Evolutionary conservation across 352 stramenopile genomes (phyloP).

Genomic region (Globisporangium paroecandrum): DNA sequence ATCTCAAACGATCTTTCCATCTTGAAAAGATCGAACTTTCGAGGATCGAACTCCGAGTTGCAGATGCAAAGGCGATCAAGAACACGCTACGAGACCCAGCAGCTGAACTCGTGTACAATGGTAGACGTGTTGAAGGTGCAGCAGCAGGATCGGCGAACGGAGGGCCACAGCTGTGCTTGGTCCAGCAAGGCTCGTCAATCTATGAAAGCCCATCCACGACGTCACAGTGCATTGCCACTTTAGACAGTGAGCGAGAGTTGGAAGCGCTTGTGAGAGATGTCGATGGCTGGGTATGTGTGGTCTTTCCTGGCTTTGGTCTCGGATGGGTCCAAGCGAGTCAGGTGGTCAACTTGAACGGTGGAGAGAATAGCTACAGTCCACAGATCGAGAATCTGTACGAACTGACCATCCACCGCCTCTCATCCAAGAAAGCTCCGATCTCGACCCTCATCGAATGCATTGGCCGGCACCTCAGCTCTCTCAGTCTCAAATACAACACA

Average conservation of each 20-base stretch:
- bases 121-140: background rate
- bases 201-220: background rate
- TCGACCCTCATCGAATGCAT: constrained; percentile 5
- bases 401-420: constrained; percentile 8
- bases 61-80: constrained; percentile 10
- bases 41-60: constrained; percentile 1
- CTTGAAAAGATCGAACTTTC: constrained; percentile 13
- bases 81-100: constrained; percentile 4
- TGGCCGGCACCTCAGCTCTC: background rate
- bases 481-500: constrained; percentile 12
- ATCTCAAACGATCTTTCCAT: background rate
- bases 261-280: background rate
- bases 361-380: background rate
- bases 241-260: background rate
- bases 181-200: background rate
- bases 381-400: constrained; percentile 2
- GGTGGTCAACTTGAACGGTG: background rate
- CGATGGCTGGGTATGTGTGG: constrained; percentile 3
- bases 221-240: background rate
- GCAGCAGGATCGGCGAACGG: background rate
- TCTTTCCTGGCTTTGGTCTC: constrained; percentile 1
- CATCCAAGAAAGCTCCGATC: constrained; percentile 12
- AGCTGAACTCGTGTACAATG: constrained; percentile 9
- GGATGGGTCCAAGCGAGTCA: constrained; percentile 3
- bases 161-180: background rate